phyloP scores from a whole-genome alignment of 257 asterid genomes.

The Solanum lignicaule region DNA sequence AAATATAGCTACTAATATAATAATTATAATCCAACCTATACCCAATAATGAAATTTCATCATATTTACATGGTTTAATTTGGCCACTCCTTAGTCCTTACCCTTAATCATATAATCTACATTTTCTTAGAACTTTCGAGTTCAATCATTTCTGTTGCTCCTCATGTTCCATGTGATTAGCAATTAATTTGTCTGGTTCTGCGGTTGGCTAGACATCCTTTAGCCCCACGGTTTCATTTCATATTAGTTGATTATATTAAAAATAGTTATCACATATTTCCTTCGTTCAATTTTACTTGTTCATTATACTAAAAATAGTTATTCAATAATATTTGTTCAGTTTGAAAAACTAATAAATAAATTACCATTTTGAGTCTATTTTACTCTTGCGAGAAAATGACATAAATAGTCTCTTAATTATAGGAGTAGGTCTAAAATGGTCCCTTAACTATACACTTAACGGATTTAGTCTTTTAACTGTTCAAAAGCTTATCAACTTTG shows the following conservation, averaged over 20 bases:
- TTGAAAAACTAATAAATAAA: rapidly evolving
- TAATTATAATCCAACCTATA: not conserved
- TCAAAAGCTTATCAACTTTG: too few species aligned
- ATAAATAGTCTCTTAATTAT: too few species aligned
- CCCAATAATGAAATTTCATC: not conserved
- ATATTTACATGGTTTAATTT: not conserved
- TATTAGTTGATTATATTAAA: too few species aligned
- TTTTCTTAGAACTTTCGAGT: not conserved
- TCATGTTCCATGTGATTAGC: not conserved
- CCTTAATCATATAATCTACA: not conserved
- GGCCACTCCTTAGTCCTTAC: not conserved
- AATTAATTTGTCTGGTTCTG: not conserved
- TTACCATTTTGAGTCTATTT: too few species aligned
- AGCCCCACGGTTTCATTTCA: rapidly evolving
- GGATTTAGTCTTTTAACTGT: too few species aligned
- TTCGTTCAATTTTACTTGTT: too few species aligned
- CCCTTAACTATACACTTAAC: too few species aligned
- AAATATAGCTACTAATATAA: not conserved
- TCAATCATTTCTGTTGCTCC: not conserved
- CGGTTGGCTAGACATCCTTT: not conserved
- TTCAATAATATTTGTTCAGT: rapidly evolving
- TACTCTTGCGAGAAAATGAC: too few species aligned
- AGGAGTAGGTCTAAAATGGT: too few species aligned
- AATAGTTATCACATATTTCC: too few species aligned
- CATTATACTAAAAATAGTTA: too few species aligned